Base-by-base conservation (phyloP, 768 basidiomycete genomes). In the Thelephora aurantiotincta region DNA sequence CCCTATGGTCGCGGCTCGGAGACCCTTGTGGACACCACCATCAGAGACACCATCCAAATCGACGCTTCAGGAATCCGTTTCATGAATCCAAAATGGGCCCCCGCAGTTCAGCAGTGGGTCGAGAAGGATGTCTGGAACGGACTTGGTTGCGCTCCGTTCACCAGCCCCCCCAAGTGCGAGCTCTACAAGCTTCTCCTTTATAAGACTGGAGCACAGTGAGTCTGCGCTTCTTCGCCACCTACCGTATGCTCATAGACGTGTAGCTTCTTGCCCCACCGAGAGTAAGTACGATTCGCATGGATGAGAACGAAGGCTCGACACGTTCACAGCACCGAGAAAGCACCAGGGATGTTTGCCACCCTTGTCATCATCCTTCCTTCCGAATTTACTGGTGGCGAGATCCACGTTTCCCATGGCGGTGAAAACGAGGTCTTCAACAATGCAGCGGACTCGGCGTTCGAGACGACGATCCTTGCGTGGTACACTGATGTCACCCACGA, bases 1-100 rank as follows among this genome's bases (percentile, higher is more conserved):
- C 69, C 71, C 0, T 75, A 67, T 54, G 73, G 72, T 1, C 63
- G 66, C 44, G 70, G 68, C 13, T 62, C 66, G 35, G 55, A 62
- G 7, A 73, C 69, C 0, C 50, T 72, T 6, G 61, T 72, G 0
- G 65, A 74, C 50, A 71, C 58, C 35, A 52, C 59, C 1, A 69
- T 73, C 7, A 58, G 72, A 11, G 67, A 74, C 60, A 73, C 70
- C 3, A 75, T 71, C 72, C 71, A 75, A 52, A 68, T 77, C 38
- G 68, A 71, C 45, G 65, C 69, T 0, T 52, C 49, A 0, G 54
- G 59, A 43, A 30, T 30, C 26, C 53, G 54, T 5, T 72, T 74
- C 47, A 54, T 53, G 11, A 74, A 73, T 53, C 60, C 65, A 0
- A 59, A 55, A 11, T 76, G 73, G 73, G 35, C 48, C 1, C 30